phyloP scores from a whole-genome alignment of 192 early-diverging fungal species.

The Coemansia sp. region DNA sequence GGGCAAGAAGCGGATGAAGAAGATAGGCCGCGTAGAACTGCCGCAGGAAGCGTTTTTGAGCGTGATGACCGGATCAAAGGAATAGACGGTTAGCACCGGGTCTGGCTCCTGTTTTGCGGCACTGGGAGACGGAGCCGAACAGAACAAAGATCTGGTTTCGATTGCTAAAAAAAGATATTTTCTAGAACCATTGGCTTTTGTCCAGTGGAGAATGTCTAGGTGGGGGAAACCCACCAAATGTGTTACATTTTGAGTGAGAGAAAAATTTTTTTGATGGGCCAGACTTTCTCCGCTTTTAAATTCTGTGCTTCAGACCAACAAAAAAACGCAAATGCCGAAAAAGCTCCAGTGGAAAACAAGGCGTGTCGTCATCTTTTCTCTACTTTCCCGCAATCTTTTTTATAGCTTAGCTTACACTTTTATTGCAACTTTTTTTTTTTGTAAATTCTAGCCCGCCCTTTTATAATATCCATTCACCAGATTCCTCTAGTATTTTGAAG shows the following conservation, averaged over 20 bases:
- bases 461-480: too few relatives aligned
- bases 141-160: too few relatives aligned
- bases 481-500: too few relatives aligned
- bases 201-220: not conserved
- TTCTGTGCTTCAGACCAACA: too few relatives aligned
- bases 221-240: too few relatives aligned
- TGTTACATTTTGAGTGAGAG: too few relatives aligned
- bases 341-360: not conserved
- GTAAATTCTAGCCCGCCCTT: constrained; percentile 1
- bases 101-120: not conserved
- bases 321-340: not conserved
- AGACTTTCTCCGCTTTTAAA: too few relatives aligned
- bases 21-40: constrained; percentile 84
- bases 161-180: not conserved
- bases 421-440: not conserved
- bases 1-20: constrained; percentile 94
- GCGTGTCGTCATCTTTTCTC: constrained; percentile 13
- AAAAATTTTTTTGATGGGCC: too few relatives aligned
- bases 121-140: too few relatives aligned
- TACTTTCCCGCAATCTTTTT: not conserved
- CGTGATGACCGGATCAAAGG: constrained; percentile 24
- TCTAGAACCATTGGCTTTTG: too few relatives aligned
- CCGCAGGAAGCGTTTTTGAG: constrained; percentile 87
- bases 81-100: not conserved
- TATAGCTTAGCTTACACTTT: too few relatives aligned